Evolutionary conservation across 75 land plant genomes (phyloP), one percentile per base, ranked within the genome.

Genomic region (Chamaecyparis obtusa): DNA sequence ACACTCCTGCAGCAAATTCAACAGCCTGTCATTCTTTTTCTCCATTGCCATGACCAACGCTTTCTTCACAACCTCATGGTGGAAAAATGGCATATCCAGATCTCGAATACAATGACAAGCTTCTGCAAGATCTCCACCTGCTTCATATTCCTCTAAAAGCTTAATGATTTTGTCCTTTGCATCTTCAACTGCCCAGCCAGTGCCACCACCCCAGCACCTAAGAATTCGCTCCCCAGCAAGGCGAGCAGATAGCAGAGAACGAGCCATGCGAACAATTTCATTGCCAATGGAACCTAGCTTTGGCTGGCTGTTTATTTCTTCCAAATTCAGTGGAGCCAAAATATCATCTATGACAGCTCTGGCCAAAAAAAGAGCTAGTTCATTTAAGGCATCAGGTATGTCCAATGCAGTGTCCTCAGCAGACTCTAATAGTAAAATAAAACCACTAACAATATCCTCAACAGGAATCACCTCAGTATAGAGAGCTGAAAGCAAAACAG

Each of bases 321-420:
- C 95, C 32, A 97, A 83, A 84, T 96, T 94, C 44, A 95, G 90
- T 1, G 99, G 99, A 33, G 93, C 97, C 32, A 97, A 86, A 44
- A 96, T 94, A 86, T 97, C 99, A 89, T 97, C 99, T 86, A 96
- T 97, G 81, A 97, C 99, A 48, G 98, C 98, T 69, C 99, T 89
- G 9, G 98, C 96, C 5, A 97, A 92, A 83, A 97, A 97, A 43
- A 93, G 87, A 71, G 97, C 95, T 30, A 97, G 92, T 91, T 95
- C 95, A 87, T 95, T 93, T 49, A 96, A 93, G 27, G 98, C 98
- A 88, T 96, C 95, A 67, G 97, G 87, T 49, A 97, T 95, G 84
- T 97, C 99, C 71, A 97, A 88, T 57, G 98, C 96, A 27, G 95
- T 95, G 84, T 97, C 99, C 77, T 97, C 98, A 10, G 98, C 96